Percentiles rank a stretch among this genome's conserved stretches.
Conservation (phyloP, 2,329 filamentous ascomycete genomes). For the Cryphonectria naterciae region DNA sequence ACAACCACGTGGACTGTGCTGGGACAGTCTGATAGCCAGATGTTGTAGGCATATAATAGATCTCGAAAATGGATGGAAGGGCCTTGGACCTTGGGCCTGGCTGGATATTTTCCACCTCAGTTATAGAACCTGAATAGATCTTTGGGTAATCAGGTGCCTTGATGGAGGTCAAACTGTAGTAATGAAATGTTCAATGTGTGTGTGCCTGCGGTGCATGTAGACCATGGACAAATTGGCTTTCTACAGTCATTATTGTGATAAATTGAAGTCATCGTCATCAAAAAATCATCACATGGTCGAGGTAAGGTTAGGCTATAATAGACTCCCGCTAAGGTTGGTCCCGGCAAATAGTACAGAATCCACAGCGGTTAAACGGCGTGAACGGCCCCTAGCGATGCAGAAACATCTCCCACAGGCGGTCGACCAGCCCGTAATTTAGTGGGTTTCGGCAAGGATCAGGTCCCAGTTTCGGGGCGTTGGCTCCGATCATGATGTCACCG, state of each 20-base stretch:
- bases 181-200: no score
- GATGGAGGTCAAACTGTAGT: no score
- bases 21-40: no score
- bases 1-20: no score
- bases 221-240: neutral
- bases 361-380: neutral
- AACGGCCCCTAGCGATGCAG: neutral
- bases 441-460: neutral
- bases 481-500: neutral
- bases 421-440: neutral
- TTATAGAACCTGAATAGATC: no score
- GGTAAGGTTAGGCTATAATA: neutral
- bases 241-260: neutral
- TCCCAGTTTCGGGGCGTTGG: neutral
- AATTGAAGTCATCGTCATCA: neutral
- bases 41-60: no score
- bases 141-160: neutral
- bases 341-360: neutral
- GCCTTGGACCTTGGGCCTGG: neutral
- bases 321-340: neutral
- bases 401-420: neutral
- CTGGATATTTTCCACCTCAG: neutral
- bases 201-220: neutral
- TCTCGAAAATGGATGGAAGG: no score
- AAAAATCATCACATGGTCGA: neutral